Percentiles rank a stretch among this genome's conserved stretches.
Conservation (phyloP, 148 eudicot genomes). For the Chenopodium suecicum region DNA sequence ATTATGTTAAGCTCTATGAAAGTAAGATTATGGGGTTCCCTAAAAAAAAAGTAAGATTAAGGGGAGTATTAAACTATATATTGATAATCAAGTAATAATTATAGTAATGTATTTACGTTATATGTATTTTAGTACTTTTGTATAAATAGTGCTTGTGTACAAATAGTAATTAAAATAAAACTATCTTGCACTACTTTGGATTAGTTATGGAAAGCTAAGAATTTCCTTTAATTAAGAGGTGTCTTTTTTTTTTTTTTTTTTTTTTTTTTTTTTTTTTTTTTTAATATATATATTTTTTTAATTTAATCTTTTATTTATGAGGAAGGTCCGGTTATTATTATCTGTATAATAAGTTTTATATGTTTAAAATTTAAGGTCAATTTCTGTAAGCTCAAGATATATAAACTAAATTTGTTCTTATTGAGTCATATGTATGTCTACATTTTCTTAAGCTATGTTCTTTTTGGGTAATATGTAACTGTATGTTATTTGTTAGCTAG, state of each 20-base stretch:
- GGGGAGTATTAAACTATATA: too few relatives aligned
- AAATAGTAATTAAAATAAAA: neutral
- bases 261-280: too few relatives aligned
- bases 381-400: neutral
- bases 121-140: neutral
- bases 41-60: too few relatives aligned
- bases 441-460: too few relatives aligned
- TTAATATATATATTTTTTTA: too few relatives aligned
- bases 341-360: neutral
- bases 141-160: neutral
- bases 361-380: neutral
- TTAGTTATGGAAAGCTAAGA: neutral
- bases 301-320: neutral
- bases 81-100: too few relatives aligned
- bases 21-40: too few relatives aligned
- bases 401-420: neutral
- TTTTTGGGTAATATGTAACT: conserved; percentile 4
- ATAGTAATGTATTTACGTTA: neutral
- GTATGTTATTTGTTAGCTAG: neutral
- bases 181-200: neutral
- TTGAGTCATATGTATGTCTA: neutral
- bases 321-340: neutral
- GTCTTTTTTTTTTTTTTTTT: neutral
- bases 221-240: neutral
- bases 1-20: too few relatives aligned